phyloP scores from a whole-genome alignment of 768 basidiomycete species.

The Boletus pseudopeckii region DNA sequence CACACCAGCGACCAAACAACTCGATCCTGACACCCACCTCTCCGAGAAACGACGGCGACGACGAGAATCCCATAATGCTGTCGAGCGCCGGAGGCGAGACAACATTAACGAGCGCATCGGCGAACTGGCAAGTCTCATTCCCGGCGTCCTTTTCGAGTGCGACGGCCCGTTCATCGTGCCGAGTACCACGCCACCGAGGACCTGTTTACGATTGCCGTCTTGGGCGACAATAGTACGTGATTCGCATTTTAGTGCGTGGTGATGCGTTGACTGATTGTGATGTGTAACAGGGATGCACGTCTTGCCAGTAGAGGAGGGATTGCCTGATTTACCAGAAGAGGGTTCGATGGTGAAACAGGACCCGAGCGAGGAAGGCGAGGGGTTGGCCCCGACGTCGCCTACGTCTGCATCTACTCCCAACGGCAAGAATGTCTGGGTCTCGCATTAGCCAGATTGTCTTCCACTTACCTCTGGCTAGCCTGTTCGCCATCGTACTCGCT shows the following conservation, averaged over 20 bases:
- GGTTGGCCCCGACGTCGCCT: conserved; percentile 18
- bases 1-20: conserved; percentile 4
- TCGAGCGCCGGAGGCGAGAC: conserved; percentile 81
- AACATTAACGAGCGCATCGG: conserved; percentile 96
- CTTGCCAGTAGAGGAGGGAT: conserved; percentile 22
- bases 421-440: background rate
- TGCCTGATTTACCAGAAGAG: conserved; percentile 31
- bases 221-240: conserved; percentile 22
- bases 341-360: conserved; percentile 25
- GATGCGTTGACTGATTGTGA: background rate
- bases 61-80: conserved; percentile 88
- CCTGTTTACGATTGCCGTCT: conserved; percentile 16
- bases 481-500: no score
- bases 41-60: conserved; percentile 79
- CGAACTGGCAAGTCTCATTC: conserved; percentile 85
- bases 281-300: conserved; percentile 29
- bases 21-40: conserved; percentile 40
- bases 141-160: conserved; percentile 77
- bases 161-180: conserved; percentile 31
- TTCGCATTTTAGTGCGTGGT: background rate
- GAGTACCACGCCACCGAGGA: conserved; percentile 19
- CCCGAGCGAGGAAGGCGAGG: conserved; percentile 30
- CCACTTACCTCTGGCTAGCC: no score
- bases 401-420: conserved; percentile 17
- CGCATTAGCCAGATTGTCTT: no score